A percentile compares a stretch with the other conserved stretches of the same genome.
phyloP scores from a whole-genome alignment of 1,284 basidiomycete genomes.

The Thecaphora thlaspeos region DNA sequence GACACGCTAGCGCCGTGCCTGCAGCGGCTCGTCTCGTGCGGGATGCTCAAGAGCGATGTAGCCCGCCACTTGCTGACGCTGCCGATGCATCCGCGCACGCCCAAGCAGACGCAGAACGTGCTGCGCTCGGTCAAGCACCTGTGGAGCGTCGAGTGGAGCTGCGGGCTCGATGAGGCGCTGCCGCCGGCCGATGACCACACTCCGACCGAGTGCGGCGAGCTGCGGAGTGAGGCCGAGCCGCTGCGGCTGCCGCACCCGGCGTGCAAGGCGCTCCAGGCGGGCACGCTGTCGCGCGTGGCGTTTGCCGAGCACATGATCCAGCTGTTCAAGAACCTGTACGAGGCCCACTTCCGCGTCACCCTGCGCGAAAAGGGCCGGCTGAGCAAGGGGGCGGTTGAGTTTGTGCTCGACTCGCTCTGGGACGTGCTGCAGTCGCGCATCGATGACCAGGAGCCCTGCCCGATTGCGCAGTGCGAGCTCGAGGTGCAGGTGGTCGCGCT shows the following conservation, averaged over 20 bases:
- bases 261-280: slow-evolving; percentile 57
- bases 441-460: slow-evolving; percentile 18
- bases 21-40: no score
- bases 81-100: no score
- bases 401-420: slow-evolving; percentile 58
- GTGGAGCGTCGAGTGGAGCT: slow-evolving; percentile 57
- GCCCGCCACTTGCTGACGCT: no score
- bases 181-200: slow-evolving; percentile 10
- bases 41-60: no score
- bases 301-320: slow-evolving; percentile 57
- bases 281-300: slow-evolving; percentile 54
- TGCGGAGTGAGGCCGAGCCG: slow-evolving; percentile 46
- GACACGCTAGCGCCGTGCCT: no score
- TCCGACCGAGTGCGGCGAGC: no score
- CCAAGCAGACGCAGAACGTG: no score
- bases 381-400: slow-evolving; percentile 57
- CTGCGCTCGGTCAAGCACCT: no score
- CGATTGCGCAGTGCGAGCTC: no score
- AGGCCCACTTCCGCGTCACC: slow-evolving; percentile 57
- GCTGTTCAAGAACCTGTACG: slow-evolving; percentile 60
- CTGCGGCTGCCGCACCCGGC: slow-evolving; percentile 58
- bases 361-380: slow-evolving; percentile 57
- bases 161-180: slow-evolving; percentile 40
- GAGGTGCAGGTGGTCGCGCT: no score
- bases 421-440: slow-evolving; percentile 53